phyloP scores from a whole-genome alignment of 2,329 filamentous ascomycete genomes.

The Dichotomopilus funicola region DNA sequence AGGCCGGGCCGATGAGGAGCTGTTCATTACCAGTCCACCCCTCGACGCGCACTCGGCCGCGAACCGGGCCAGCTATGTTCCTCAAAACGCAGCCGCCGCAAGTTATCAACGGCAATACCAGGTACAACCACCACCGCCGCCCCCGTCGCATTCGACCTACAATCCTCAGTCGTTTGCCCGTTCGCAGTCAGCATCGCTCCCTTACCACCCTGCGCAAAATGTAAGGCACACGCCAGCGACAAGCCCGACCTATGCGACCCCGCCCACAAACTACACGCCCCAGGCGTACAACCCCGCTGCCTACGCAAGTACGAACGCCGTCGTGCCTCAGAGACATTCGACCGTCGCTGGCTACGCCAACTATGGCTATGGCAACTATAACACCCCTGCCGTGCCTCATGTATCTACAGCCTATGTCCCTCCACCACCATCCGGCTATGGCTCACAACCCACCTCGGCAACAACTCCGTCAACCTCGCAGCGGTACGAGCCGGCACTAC shows the following conservation, averaged over 20 bases:
- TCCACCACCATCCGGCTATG: constrained; percentile 3
- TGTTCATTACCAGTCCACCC: constrained; percentile 52
- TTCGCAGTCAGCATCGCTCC: constrained; percentile 46
- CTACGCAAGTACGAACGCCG: constrained; percentile 41
- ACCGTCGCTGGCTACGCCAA: constrained; percentile 44
- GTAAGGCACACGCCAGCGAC: constrained; percentile 34
- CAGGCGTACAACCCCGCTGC: constrained; percentile 54
- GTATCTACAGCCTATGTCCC: constrained; percentile 23
- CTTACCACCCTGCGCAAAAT: constrained; percentile 41
- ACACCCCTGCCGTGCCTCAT: constrained; percentile 30
- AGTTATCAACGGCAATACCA: constrained; percentile 49
- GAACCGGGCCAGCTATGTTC: constrained; percentile 29
- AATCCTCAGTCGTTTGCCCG: constrained; percentile 63
- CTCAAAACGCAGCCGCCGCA: constrained; percentile 38
- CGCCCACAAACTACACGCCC: constrained; percentile 41
- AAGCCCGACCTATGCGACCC: constrained; percentile 31
- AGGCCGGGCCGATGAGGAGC: constrained; percentile 48
- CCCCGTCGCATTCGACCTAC: constrained; percentile 46
- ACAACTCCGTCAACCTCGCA: constrained; percentile 28
- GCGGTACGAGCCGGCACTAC: constrained; percentile 37
- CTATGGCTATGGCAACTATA: constrained; percentile 37
- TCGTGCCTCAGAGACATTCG: constrained; percentile 43
- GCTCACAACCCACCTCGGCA: constrained; percentile 27
- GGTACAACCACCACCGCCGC: constrained; percentile 33
- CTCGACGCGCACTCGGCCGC: constrained; percentile 24